Evolutionary conservation across 2,329 filamentous ascomycete genomes (phyloP), one percentile per base, ranked within the genome.

Genomic region (Diaporthe destruens): DNA sequence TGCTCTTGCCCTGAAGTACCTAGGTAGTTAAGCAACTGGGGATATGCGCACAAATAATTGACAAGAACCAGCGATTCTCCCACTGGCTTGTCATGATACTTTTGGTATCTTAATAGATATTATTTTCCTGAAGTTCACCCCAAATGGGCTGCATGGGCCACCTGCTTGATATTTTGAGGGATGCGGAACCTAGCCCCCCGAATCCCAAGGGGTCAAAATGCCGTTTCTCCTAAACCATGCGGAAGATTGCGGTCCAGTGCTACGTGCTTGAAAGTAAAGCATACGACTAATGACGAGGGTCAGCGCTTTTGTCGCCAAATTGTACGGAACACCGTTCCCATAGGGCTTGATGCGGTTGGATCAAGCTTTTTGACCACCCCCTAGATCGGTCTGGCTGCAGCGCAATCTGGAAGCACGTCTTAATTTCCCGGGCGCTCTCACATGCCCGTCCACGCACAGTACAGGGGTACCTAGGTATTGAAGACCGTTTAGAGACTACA

Each of bases 121-220:
- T 49, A 14, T 6, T 2, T 8, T 29, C 25, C 18, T n/a, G 32
- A 53, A 51, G 32, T 54, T 42, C 20, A 57, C 20, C 49, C 66
- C 29, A 11, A 39, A 51, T 14, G 12, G 9, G 67, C n/a, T 25
- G 54, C 20, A n/a, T 39, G 7, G 54, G 34, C 44, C 29, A 11
- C 36, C 36, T 39, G 36, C 36, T 12, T 7, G 36, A 12, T 12
- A 12, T 49, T 59, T 69, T 20, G 42, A 59, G 67, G 47, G 39
- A 6, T 32, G 25, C 71, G 66, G 71, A 72, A 36, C 66, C 44
- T 70, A 29, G n/a, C 3, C 23, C 39, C 71, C 56, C 71, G 71
- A 36, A 23, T 8, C 18, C n/a, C 47, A 55, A 39, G 71, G 51
- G 25, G n/a, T n/a, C 6, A 29, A 16, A 53, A 18, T 18, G 42